A percentile compares a stretch with the other conserved stretches of the same genome.
Evolutionary conservation across 1,284 basidiomycete species (phyloP).

Genomic region (Tilletia walkeri): DNA sequence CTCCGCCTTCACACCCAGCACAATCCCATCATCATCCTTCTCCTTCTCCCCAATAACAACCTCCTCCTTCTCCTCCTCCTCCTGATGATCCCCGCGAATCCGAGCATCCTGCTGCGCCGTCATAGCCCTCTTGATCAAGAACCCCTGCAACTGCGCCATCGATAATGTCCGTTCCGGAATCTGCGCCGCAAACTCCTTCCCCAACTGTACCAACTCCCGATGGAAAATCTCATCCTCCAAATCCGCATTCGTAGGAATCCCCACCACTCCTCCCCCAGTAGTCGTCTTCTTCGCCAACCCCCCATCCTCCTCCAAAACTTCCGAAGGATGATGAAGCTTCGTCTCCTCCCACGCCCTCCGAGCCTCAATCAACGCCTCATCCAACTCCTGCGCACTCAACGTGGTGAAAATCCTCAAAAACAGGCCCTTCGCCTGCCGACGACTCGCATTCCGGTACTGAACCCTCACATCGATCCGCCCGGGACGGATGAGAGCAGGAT

Average conservation of each 20-base stretch:
- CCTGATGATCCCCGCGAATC: background rate
- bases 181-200: conserved; percentile 8
- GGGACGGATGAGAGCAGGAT: conserved; percentile 89
- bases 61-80: background rate
- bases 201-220: background rate
- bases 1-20: conserved; percentile 4
- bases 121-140: conserved; percentile 14
- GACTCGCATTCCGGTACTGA: conserved; percentile 51
- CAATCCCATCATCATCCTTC: background rate
- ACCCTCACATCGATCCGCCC: conserved; percentile 86
- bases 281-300: background rate
- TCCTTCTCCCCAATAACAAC: background rate
- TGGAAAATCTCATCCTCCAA: conserved; percentile 13
- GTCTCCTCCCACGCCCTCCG: background rate
- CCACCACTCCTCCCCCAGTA: no score
- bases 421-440: background rate
- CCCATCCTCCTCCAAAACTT: background rate
- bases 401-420: conserved; percentile 12
- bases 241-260: background rate
- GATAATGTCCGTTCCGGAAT: conserved; percentile 8
- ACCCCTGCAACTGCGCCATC: conserved; percentile 17
- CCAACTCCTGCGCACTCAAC: conserved; percentile 6
- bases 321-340: background rate
- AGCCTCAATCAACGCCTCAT: conserved; percentile 13
- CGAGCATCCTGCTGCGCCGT: conserved; percentile 10